phyloP scores from a whole-genome alignment of 2,329 filamentous ascomycete genomes.

The Phialophora chinensis region DNA sequence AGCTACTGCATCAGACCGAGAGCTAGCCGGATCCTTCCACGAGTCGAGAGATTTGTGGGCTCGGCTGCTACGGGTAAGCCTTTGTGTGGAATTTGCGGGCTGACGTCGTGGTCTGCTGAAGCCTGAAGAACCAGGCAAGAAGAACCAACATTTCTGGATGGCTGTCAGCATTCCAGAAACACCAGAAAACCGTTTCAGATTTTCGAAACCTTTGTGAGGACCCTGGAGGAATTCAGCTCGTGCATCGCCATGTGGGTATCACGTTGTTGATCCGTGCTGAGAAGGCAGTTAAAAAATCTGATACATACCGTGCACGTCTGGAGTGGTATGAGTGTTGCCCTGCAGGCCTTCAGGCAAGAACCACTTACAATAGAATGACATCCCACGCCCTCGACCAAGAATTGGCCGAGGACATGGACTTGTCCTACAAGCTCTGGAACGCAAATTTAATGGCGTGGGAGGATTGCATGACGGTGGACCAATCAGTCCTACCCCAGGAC shows the following conservation, averaged over 20 bases:
- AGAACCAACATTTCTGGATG: background rate
- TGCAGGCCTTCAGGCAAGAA: slow-evolving; percentile 6
- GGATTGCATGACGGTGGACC: slow-evolving; percentile 10
- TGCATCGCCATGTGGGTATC: slow-evolving; percentile 4
- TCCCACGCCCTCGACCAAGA: slow-evolving; percentile 27
- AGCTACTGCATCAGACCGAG: slow-evolving; percentile 29
- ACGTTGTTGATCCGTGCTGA: background rate
- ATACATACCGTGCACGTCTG: slow-evolving; percentile 1
- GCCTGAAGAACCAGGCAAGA: background rate
- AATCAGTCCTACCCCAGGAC: slow-evolving; percentile 11
- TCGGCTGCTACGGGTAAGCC: slow-evolving; percentile 12
- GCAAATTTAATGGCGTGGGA: slow-evolving; percentile 32
- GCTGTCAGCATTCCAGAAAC: slow-evolving; percentile 22
- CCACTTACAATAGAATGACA: slow-evolving; percentile 27
- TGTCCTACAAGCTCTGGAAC: slow-evolving; percentile 20
- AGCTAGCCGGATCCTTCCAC: slow-evolving; percentile 22
- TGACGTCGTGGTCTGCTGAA: slow-evolving; percentile 26
- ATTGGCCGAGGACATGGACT: slow-evolving; percentile 19
- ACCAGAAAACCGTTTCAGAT: background rate
- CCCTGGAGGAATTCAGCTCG: slow-evolving; percentile 4
- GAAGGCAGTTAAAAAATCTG: slow-evolving; percentile 2
- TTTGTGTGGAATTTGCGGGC: slow-evolving; percentile 18
- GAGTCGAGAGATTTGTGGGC: slow-evolving; percentile 22
- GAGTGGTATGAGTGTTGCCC: background rate
- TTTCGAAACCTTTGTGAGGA: background rate